phyloP scores from a whole-genome alignment of 352 stramenopile species.

The Phytophthora cryptogea region DNA sequence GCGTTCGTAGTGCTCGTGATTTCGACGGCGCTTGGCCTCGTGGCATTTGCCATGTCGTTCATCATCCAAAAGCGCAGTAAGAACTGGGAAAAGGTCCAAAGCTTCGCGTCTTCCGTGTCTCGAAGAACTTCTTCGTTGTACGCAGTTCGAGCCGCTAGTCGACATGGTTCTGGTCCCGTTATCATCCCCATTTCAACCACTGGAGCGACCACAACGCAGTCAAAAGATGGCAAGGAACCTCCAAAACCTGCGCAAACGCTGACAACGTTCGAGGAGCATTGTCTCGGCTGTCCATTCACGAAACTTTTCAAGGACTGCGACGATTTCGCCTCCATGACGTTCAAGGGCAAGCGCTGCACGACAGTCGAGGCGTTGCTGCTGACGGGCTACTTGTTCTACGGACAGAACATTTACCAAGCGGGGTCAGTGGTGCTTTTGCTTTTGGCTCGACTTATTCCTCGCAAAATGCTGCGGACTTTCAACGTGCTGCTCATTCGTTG shows the following conservation, averaged over 20 bases:
- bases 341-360: conserved; percentile 16
- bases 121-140: neutral
- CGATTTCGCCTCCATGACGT: conserved; percentile 33
- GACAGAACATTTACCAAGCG: conserved; percentile 32
- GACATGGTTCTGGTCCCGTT: neutral
- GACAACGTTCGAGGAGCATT: conserved; percentile 34
- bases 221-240: neutral
- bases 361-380: conserved; percentile 35
- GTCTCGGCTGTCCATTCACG: conserved; percentile 29
- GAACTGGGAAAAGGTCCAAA: neutral
- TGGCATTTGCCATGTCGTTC: conserved; percentile 8
- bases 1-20: conserved; percentile 13
- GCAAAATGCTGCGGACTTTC: conserved; percentile 32
- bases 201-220: neutral
- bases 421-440: conserved; percentile 30
- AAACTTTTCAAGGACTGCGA: conserved; percentile 38
- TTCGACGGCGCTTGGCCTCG: conserved; percentile 3
- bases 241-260: neutral
- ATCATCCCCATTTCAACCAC: neutral
- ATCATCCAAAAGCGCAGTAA: conserved; percentile 22
- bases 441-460: conserved; percentile 27
- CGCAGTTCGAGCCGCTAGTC: neutral
- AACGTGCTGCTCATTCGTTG: conserved; percentile 36
- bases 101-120: neutral
- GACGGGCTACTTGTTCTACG: conserved; percentile 36